phyloP scores from a whole-genome alignment of 495 filamentous ascomycete species.

The Talaromyces proteolyticus region DNA sequence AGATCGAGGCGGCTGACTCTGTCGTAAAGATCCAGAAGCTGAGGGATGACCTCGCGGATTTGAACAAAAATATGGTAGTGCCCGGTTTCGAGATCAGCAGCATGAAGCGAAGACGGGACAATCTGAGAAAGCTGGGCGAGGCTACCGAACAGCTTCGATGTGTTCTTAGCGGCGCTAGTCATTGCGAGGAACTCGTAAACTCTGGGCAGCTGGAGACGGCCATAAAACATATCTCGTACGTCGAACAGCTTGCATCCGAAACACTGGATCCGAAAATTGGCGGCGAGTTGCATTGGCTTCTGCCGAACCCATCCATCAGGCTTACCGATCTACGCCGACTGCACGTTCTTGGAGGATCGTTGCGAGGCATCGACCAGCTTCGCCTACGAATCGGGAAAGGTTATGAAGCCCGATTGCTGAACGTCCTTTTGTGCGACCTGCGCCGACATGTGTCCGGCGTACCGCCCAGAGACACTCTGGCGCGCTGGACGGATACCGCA shows the following conservation, averaged over 20 bases:
- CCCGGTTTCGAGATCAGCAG: constrained; percentile 82
- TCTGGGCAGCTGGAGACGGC: constrained; percentile 73
- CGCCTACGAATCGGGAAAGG: constrained; percentile 76
- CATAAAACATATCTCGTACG: constrained; percentile 62
- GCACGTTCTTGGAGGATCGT: constrained; percentile 73
- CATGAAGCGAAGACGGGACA: constrained; percentile 73
- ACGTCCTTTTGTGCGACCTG: constrained; percentile 71
- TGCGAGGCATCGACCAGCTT: constrained; percentile 67
- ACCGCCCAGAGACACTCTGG: constrained; percentile 63
- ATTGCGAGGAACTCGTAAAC: constrained; percentile 77
- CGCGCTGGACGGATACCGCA: constrained; percentile 64
- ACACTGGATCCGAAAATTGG: constrained; percentile 30
- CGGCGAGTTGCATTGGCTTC: constrained; percentile 12
- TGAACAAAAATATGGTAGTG: constrained; percentile 83
- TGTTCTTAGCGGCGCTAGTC: constrained; percentile 66
- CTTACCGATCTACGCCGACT: constrained; percentile 68
- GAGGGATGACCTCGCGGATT: constrained; percentile 65
- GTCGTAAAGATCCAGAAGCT: constrained; percentile 71
- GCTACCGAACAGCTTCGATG: constrained; percentile 75
- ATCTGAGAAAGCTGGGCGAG: constrained; percentile 73
- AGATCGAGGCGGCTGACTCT: constrained; percentile 72
- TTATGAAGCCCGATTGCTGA: constrained; percentile 76
- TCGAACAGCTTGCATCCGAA: constrained; percentile 76
- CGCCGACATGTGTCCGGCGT: constrained; percentile 73
- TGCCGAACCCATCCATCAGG: constrained; percentile 12